These are phyloP conservation scores for Aegilops speltoides DNA, from an alignment of 176 grass and related monocot genomes.

Conservation along the genomic window DNA sequence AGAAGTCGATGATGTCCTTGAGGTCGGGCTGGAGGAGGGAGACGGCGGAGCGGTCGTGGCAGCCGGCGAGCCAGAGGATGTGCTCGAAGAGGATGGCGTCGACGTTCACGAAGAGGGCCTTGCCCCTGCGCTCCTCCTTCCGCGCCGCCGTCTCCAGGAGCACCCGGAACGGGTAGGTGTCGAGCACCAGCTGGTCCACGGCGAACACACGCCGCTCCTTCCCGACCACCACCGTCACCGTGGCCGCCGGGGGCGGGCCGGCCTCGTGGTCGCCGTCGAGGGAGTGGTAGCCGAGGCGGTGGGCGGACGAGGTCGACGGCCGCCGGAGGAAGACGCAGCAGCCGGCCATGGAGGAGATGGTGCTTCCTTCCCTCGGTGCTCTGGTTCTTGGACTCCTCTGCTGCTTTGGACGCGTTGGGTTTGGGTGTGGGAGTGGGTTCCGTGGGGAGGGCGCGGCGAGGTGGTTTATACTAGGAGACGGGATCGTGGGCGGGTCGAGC, in stretches of 20 bases:
- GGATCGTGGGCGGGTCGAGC: not conserved
- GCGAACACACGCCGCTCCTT: slow-evolving; percentile 89
- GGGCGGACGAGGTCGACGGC: slow-evolving; percentile 37
- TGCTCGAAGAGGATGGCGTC: slow-evolving; percentile 95
- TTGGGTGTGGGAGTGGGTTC: not conserved
- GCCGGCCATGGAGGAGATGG: slow-evolving; percentile 44
- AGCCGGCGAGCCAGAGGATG: slow-evolving; percentile 76
- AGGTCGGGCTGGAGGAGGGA: slow-evolving; percentile 73
- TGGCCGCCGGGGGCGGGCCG: slow-evolving; percentile 16
- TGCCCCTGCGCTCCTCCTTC: slow-evolving; percentile 35
- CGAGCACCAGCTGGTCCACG: slow-evolving; percentile 79
- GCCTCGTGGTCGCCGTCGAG: slow-evolving; percentile 25
- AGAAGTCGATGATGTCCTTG: slow-evolving; percentile 98
- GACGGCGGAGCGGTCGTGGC: slow-evolving; percentile 57
- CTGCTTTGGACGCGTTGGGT: not conserved
- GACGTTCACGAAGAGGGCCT: slow-evolving; percentile 68
- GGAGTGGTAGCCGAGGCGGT: slow-evolving; percentile 65
- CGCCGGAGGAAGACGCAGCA: slow-evolving; percentile 90
- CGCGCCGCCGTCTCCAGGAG: slow-evolving; percentile 70
- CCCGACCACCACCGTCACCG: slow-evolving; percentile 80
- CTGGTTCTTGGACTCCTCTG: slow-evolving; percentile 10
- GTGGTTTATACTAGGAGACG: slow-evolving; percentile 27
- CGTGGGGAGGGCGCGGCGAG: not conserved
- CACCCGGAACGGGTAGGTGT: slow-evolving; percentile 83
- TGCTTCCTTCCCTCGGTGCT: not conserved